Conservation (phyloP, 768 basidiomycete species). For the Sporobolomyces pararoseus region DNA sequence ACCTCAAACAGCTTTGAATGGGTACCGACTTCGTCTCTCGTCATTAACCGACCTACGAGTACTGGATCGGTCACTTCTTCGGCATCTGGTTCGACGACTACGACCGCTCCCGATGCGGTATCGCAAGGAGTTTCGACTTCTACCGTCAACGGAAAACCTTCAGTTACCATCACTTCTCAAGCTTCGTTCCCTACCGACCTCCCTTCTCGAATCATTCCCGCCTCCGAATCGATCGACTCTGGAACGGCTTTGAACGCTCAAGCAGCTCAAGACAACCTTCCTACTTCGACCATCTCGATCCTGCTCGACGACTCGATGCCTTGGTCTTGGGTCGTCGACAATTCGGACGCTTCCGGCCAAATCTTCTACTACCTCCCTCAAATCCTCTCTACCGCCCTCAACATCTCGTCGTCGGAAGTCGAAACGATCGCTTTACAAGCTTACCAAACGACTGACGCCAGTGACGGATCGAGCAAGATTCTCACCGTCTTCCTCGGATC, state of each 20-base stretch:
- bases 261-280: constrained; percentile 21
- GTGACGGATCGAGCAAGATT: constrained; percentile 56
- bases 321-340: constrained; percentile 67
- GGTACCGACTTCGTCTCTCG: constrained; percentile 43
- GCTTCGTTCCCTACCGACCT: constrained; percentile 44
- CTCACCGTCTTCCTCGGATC: constrained; percentile 70
- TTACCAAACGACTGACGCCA: constrained; percentile 58
- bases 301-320: constrained; percentile 60
- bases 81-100: constrained; percentile 1
- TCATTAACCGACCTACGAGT: constrained; percentile 31
- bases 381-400: constrained; percentile 55
- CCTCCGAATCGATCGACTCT: constrained; percentile 5
- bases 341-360: constrained; percentile 63
- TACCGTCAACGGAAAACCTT: constrained; percentile 33
- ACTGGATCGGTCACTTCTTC: constrained; percentile 21
- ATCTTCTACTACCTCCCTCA: constrained; percentile 69
- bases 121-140: constrained; percentile 21
- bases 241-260: constrained; percentile 13
- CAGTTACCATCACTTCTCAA: constrained; percentile 36
- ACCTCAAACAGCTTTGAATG: constrained; percentile 35
- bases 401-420: constrained; percentile 51
- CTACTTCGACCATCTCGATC: constrained; percentile 59
- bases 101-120: constrained; percentile 10
- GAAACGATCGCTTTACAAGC: constrained; percentile 63
- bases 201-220: constrained; percentile 45